Base-by-base conservation (phyloP, 2,329 filamentous ascomycete genomes). In the Raffaelea deltoideospora region DNA sequence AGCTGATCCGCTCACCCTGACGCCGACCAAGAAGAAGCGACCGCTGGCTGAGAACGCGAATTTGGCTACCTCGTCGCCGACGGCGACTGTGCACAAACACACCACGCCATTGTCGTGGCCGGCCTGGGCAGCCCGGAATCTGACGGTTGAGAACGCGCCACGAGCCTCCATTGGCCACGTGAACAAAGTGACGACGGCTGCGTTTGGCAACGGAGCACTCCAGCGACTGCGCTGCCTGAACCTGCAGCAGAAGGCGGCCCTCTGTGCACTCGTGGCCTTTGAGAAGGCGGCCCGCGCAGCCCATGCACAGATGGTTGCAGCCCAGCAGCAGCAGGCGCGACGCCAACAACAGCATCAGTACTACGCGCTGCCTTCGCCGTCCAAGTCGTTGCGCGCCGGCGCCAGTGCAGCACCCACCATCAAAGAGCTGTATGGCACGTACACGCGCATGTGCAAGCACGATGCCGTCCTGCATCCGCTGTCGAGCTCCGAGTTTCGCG, bases 201-300 rank as follows among this genome's bases (percentile, higher is more conserved):
- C 85, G 2, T 95, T 98, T 56, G 84, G 82, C 53, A 88, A 95
- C 48, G 87, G 87, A 26, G 81, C 86, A 1, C 73, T 69, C 11
- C 85, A 95, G 48, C 75, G 90, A 40, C 72, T 98, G 13, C 79
- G 82, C 55, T 76, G 78, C 5, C 72, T 98, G 39, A 98, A 96
- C 53, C 68, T 98, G 3, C 92, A 98, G 53, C 90, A 98, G 56
- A 96, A 94, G 56, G 90, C 88, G 4, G 86, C 88, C 0, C 67
- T 98, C 10, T 98, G 90, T 59, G 76, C 88, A 0, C 66, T 98
- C 13, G 69, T 88, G 28, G 84, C 85, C 3, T 73, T 90, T n/a
- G 87, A 95, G 54, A 83, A 80, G 48, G 76, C 75, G 43, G 79
- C 72, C 46, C 66, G 73, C 34, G 61, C 61, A 37, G 59, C 63